Base-by-base conservation (phyloP, 345 rosid genomes). In the Hypericum perforatum region DNA sequence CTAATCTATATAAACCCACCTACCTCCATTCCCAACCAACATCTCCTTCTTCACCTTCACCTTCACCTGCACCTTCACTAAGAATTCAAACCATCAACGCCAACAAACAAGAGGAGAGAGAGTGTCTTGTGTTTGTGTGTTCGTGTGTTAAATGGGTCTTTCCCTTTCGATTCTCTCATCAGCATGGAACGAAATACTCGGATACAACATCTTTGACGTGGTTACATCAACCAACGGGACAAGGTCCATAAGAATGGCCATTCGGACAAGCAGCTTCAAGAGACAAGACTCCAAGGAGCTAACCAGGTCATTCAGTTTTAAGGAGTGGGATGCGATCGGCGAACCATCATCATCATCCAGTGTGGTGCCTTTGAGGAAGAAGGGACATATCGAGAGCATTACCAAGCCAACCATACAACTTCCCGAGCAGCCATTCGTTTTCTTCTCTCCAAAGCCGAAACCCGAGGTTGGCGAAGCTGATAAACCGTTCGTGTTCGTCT, bases 381-480 rank as follows among this genome's bases (percentile, higher is more conserved):
- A 55, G 54, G 16, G 51, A 53, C 40, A 37, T 13, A 52, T 56
- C 58, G 64, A n/a, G 57, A 43, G 68, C 43, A 62, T 74, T 39
- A 63, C 39, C 0, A 77, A 68, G 65, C 87, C 87, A 3, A 71
- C 60, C 29, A 53, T 84, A 11, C 29, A 8, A 59, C 62, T 80
- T 5, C 87, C 82, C 65, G 57, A 65, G 32, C 32, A 1, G 39
- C 76, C 81, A 40, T 53, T 66, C 54, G 58, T 65, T 13, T 61
- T 71, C 43, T 69, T 70, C 43, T 81, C 92, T 38, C 92, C 91
- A 7, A 74, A 74, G 62, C 92, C 85, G 0, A 49, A 61, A 13
- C 53, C 41, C 7, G 87, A 80, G 82, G 79, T 81, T 22, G 77
- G 81, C 45, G 82, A 80, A 55, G 92, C 85, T n/a, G 82, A 78